phyloP scores from a whole-genome alignment of 2,329 filamentous ascomycete species.

The Stachybotrys echinatus region DNA sequence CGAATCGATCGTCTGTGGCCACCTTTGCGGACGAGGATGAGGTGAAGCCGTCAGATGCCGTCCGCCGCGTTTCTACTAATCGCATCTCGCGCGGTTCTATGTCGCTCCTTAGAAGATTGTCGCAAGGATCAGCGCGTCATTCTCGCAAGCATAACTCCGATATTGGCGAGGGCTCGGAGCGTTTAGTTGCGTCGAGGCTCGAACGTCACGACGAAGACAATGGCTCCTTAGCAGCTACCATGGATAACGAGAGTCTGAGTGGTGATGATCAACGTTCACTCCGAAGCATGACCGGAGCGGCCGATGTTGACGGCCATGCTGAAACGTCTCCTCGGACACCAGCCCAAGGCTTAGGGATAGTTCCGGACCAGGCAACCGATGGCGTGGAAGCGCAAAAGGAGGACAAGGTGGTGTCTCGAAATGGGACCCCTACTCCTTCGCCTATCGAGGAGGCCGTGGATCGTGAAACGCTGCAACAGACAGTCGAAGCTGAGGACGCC shows the following conservation, averaged over 20 bases:
- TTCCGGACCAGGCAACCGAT: not conserved
- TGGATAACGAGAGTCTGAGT: constrained; percentile 46
- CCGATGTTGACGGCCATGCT: not conserved
- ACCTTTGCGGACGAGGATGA: constrained; percentile 61
- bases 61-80: constrained; percentile 35
- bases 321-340: not conserved
- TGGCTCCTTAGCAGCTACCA: constrained; percentile 52
- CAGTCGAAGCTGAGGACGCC: not conserved
- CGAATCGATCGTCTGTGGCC: constrained; percentile 61
- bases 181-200: constrained; percentile 31
- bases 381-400: not conserved
- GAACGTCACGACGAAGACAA: constrained; percentile 33
- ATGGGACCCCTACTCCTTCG: not conserved
- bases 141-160: constrained; percentile 10
- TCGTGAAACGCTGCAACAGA: not conserved
- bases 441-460: not conserved
- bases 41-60: constrained; percentile 14
- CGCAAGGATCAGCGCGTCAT: constrained; percentile 22
- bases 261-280: constrained; percentile 30
- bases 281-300: not conserved
- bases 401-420: not conserved
- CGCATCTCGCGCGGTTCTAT: constrained; percentile 44
- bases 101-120: constrained; percentile 38
- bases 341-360: not conserved
- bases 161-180: constrained; percentile 38